These are phyloP conservation scores for Begonia masoniana DNA, from an alignment of 306 rosid genomes.

Conservation along the genomic window DNA sequence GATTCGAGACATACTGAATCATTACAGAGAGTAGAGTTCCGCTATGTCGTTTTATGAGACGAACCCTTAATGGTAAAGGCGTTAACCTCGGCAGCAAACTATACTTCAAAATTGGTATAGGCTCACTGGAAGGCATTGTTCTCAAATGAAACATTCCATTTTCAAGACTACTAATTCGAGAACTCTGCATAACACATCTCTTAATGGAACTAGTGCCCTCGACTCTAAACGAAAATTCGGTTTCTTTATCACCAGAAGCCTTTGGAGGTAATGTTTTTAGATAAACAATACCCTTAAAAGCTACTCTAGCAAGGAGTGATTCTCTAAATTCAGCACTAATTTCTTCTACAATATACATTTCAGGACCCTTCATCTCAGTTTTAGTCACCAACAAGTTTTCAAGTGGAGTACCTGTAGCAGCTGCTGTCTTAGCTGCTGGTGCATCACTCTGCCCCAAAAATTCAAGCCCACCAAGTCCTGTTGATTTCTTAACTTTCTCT, in stretches of 20 bases:
- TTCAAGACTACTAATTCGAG: constrained; percentile 70
- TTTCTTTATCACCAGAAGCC: constrained; percentile 64
- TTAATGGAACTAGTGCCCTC: constrained; percentile 66
- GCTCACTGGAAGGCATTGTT: constrained; percentile 58
- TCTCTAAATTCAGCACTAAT: constrained; percentile 88
- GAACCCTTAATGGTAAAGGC: constrained; percentile 86
- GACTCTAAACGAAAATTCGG: constrained; percentile 80
- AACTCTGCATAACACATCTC: constrained; percentile 69
- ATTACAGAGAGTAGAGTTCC: constrained; percentile 81
- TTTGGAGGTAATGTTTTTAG: constrained; percentile 75
- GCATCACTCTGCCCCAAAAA: constrained; percentile 53
- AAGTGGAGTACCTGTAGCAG: constrained; percentile 41
- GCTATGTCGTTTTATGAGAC: constrained; percentile 69
- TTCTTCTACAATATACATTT: constrained; percentile 66
- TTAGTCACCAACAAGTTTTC: constrained; percentile 42
- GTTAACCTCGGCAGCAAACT: constrained; percentile 69
- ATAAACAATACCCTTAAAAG: constrained; percentile 68
- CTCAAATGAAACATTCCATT: constrained; percentile 85
- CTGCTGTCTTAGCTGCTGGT: constrained; percentile 26
- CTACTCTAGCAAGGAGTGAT: constrained; percentile 75
- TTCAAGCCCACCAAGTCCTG: constrained; percentile 94
- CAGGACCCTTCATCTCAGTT: constrained; percentile 84
- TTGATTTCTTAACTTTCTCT: constrained; percentile 33
- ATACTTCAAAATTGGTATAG: constrained; percentile 72
- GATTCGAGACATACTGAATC: constrained; percentile 78